Evolutionary conservation across 768 basidiomycete genomes (phyloP).

Genomic region (Phaeolepiota aurea): DNA sequence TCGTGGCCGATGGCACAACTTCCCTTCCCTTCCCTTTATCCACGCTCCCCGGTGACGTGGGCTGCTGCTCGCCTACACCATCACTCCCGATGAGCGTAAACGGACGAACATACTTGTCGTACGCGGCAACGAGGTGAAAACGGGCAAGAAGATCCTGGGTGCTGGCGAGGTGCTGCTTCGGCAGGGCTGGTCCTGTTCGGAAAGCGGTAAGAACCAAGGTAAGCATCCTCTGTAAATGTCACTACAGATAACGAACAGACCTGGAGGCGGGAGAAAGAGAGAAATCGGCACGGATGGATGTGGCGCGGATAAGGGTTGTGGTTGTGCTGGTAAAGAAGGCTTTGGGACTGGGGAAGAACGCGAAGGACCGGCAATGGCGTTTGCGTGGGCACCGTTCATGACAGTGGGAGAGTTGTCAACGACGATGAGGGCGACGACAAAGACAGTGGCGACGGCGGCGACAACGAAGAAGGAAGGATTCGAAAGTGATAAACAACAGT

Average conservation of each 20-base stretch:
- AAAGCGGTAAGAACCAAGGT: not conserved
- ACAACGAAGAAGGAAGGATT: constrained; percentile 10
- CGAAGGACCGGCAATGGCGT: constrained; percentile 63
- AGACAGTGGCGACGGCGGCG: constrained; percentile 13
- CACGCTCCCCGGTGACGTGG: constrained; percentile 9
- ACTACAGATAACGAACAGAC: constrained; percentile 17
- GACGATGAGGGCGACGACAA: constrained; percentile 12
- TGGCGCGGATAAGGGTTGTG: constrained; percentile 16
- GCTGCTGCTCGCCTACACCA: not conserved
- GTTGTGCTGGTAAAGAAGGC: constrained; percentile 20
- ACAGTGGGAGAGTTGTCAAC: constrained; percentile 4
- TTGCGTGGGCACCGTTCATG: constrained; percentile 32
- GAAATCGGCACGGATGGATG: constrained; percentile 18
- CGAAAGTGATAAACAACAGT: constrained; percentile 7
- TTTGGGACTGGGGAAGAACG: constrained; percentile 18
- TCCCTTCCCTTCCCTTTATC: constrained; percentile 49
- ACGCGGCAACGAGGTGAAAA: constrained; percentile 64
- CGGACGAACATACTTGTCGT: constrained; percentile 75
- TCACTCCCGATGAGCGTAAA: constrained; percentile 22
- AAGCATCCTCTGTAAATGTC: not conserved
- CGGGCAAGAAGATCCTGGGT: constrained; percentile 74
- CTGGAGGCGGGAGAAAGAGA: constrained; percentile 33
- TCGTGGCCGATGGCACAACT: constrained; percentile 15
- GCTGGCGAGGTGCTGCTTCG: constrained; percentile 50
- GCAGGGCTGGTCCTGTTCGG: constrained; percentile 24